A percentile compares a stretch with the other conserved stretches of the same genome.
These are phyloP conservation scores for Leccinum olivaceopallidum DNA, from an alignment of 768 basidiomycete genomes.

Conservation along the genomic window DNA sequence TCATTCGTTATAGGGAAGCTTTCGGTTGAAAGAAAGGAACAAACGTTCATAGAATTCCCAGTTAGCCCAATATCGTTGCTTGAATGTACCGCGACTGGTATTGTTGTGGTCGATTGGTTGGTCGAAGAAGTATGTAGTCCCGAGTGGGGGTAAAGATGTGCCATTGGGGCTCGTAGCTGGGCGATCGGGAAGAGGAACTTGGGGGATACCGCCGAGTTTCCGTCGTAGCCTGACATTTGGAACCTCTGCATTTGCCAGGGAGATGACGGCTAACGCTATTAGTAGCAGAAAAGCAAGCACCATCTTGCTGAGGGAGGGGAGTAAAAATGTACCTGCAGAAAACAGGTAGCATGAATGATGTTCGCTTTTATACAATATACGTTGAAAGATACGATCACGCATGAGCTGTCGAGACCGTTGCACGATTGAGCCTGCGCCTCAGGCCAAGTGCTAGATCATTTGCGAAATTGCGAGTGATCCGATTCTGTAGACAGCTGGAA, in stretches of 20 bases:
- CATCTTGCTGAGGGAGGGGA: constrained; percentile 10
- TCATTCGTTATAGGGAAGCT: not conserved
- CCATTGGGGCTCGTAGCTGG: constrained; percentile 22
- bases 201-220: constrained; percentile 13
- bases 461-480: not conserved
- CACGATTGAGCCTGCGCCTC: not conserved
- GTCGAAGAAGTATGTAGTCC: constrained; percentile 32
- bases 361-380: not conserved
- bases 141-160: constrained; percentile 25
- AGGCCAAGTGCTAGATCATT: not conserved
- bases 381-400: not conserved
- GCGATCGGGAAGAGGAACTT: constrained; percentile 12
- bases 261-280: constrained; percentile 9
- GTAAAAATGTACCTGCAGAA: not conserved
- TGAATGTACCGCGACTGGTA: constrained; percentile 70
- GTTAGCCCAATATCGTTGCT: constrained; percentile 72
- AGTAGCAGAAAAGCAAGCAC: constrained; percentile 9
- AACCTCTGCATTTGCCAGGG: constrained; percentile 22
- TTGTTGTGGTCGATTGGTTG: constrained; percentile 47
- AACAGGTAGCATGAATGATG: not conserved
- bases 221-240: constrained; percentile 23
- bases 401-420: not conserved
- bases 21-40: not conserved
- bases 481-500: not conserved
- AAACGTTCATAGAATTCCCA: constrained; percentile 65